Conservation (phyloP, 2,329 filamentous ascomycete genomes). For the Raffaelea ambrosiae region DNA sequence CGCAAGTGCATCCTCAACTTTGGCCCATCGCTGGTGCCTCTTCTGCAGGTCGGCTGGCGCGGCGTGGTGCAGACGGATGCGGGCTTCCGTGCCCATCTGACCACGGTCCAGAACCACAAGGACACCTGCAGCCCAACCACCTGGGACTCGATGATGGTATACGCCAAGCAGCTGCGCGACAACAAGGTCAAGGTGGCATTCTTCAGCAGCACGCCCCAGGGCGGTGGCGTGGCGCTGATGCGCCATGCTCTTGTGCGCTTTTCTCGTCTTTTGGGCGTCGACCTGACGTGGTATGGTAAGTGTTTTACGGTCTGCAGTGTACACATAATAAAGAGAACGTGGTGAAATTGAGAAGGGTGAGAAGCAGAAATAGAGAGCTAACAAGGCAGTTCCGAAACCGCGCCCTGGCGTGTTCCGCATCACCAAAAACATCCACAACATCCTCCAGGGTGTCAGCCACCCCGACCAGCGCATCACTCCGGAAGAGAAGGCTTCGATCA, state of each 20-base stretch:
- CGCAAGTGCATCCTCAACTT: slow-evolving; percentile 72
- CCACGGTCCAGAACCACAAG: slow-evolving; percentile 47
- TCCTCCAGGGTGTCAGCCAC: slow-evolving; percentile 68
- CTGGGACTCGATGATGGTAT: slow-evolving; percentile 58
- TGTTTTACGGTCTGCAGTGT: slow-evolving; percentile 13
- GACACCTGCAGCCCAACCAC: slow-evolving; percentile 52
- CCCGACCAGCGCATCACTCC: slow-evolving; percentile 55
- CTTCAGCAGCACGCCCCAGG: slow-evolving; percentile 73
- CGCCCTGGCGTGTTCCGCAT: slow-evolving; percentile 72
- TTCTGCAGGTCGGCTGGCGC: slow-evolving; percentile 58
- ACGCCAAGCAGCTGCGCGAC: slow-evolving; percentile 51
- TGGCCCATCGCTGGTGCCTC: slow-evolving; percentile 61
- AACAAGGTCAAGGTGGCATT: slow-evolving; percentile 64
- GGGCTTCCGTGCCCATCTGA: slow-evolving; percentile 53
- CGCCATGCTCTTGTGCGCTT: slow-evolving; percentile 69
- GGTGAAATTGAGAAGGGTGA: too few relatives aligned
- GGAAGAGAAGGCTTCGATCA: slow-evolving; percentile 54
- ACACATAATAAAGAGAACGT: too few relatives aligned
- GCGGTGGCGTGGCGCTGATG: slow-evolving; percentile 78
- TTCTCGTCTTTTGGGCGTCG: slow-evolving; percentile 54
- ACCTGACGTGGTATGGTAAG: slow-evolving; percentile 64
- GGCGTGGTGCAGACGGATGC: slow-evolving; percentile 65
- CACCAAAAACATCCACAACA: slow-evolving; percentile 85
- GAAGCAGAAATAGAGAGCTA: too few relatives aligned
- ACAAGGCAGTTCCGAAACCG: slow-evolving; percentile 68